These are phyloP conservation scores for Ophiostoma novo-ulmi DNA, from an alignment of 2,329 filamentous ascomycete species.

Conservation along the genomic window DNA sequence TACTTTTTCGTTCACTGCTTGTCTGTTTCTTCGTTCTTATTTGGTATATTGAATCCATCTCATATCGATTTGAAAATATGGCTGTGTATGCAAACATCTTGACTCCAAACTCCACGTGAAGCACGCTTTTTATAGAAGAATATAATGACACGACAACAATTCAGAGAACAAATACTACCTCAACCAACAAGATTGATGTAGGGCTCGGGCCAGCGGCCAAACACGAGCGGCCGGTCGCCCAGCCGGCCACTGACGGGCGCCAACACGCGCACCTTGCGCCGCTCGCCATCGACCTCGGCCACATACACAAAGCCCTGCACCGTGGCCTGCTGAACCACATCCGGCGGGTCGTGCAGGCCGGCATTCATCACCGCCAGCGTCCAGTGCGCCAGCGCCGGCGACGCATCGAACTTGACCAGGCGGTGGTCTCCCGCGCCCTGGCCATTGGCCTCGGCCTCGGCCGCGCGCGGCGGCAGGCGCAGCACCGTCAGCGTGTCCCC, in stretches of 20 bases:
- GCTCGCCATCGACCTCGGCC: constrained; percentile 81
- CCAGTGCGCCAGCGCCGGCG: constrained; percentile 68
- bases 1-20: background rate
- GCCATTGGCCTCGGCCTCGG: background rate
- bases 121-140: background rate
- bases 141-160: background rate
- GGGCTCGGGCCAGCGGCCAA: constrained; percentile 82
- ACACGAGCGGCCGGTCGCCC: constrained; percentile 72
- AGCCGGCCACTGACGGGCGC: constrained; percentile 78
- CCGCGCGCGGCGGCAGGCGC: constrained; percentile 44
- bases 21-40: background rate
- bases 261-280: constrained; percentile 72
- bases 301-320: constrained; percentile 94
- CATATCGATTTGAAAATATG: background rate
- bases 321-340: constrained; percentile 70
- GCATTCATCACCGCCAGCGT: constrained; percentile 82
- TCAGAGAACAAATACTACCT: background rate
- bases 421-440: constrained; percentile 22
- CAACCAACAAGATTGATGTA: constrained; percentile 68
- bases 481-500: constrained; percentile 72
- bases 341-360: constrained; percentile 60
- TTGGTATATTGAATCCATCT: background rate
- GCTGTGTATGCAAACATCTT: background rate
- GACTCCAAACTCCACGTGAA: constrained; percentile 10
- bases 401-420: constrained; percentile 61